These are phyloP conservation scores for Dendrocalamus latiflorus DNA, from an alignment of 202 grass and related monocot species.

Conservation along the genomic window DNA sequence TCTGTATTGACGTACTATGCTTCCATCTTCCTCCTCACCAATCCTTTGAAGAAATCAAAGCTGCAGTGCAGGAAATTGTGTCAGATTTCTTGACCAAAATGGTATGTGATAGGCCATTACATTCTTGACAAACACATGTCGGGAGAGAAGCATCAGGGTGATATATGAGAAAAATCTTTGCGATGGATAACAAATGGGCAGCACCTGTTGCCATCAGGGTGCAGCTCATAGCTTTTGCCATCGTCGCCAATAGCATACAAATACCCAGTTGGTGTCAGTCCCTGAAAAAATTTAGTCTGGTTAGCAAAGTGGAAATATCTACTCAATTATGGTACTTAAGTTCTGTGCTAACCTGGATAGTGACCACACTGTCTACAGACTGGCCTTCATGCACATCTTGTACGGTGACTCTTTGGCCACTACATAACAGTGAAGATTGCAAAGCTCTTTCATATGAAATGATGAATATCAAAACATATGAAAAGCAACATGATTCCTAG, in stretches of 20 bases:
- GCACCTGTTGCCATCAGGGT: conserved; percentile 87
- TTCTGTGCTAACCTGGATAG: conserved; percentile 51
- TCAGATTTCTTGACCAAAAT: conserved; percentile 1
- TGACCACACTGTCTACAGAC: conserved; percentile 48
- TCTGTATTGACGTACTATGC: background rate
- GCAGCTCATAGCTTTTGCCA: conserved; percentile 65
- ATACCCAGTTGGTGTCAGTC: conserved; percentile 71
- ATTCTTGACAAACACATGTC: background rate
- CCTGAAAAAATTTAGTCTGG: conserved; percentile 28
- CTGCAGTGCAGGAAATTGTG: conserved; percentile 40
- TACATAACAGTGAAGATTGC: conserved; percentile 17
- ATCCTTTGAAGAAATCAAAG: conserved; percentile 94
- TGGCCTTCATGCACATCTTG: conserved; percentile 51
- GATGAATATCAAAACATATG: conserved; percentile 17
- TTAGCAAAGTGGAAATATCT: conserved; percentile 8
- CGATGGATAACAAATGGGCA: background rate
- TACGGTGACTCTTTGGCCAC: conserved; percentile 77
- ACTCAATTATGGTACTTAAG: background rate
- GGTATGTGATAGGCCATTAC: background rate
- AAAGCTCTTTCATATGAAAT: conserved; percentile 6
- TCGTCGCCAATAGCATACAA: conserved; percentile 62
- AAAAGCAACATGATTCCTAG: background rate
- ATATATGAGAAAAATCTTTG: background rate
- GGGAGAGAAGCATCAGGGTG: background rate
- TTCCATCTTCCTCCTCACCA: conserved; percentile 78